A percentile compares a stretch with the other conserved stretches of the same genome.
These are phyloP conservation scores for Tagetes patula DNA, from an alignment of 129 eudicot genomes.

Conservation along the genomic window DNA sequence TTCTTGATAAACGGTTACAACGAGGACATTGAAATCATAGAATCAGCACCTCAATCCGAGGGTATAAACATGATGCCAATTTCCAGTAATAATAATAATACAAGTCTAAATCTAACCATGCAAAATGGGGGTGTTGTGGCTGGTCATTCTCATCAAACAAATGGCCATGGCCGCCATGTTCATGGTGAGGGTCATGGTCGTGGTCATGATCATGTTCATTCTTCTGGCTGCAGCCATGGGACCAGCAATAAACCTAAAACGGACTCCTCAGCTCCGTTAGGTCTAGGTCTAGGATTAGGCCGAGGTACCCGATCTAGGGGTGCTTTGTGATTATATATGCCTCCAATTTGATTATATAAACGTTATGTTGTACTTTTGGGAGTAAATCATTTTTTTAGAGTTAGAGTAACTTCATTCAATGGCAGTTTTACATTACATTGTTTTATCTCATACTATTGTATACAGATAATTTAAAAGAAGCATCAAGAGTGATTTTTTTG, in stretches of 20 bases:
- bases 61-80: slow-evolving; percentile 66
- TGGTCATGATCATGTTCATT: slow-evolving; percentile 55
- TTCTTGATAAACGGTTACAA: slow-evolving; percentile 85
- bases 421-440: slow-evolving; percentile 19
- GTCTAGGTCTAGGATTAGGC: slow-evolving; percentile 80
- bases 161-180: slow-evolving; percentile 47
- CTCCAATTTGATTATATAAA: slow-evolving; percentile 11
- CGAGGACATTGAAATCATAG: slow-evolving; percentile 62
- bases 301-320: slow-evolving; percentile 57
- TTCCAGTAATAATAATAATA: slow-evolving; percentile 22
- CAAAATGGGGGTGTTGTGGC: slow-evolving; percentile 41
- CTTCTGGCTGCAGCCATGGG: slow-evolving; percentile 71
- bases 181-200: not conserved
- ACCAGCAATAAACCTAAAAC: slow-evolving; percentile 38
- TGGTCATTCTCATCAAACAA: slow-evolving; percentile 55
- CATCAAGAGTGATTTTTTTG: slow-evolving; percentile 22
- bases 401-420: slow-evolving; percentile 21
- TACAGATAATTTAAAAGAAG: slow-evolving; percentile 25
- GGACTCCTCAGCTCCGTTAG: slow-evolving; percentile 60
- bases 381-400: slow-evolving; percentile 28
- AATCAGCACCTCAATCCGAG: slow-evolving; percentile 49
- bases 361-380: slow-evolving; percentile 29
- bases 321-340: slow-evolving; percentile 40
- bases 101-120: slow-evolving; percentile 37
- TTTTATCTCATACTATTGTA: slow-evolving; percentile 25